phyloP scores from a whole-genome alignment of 768 basidiomycete genomes.

The Melanogaster broomeanus region DNA sequence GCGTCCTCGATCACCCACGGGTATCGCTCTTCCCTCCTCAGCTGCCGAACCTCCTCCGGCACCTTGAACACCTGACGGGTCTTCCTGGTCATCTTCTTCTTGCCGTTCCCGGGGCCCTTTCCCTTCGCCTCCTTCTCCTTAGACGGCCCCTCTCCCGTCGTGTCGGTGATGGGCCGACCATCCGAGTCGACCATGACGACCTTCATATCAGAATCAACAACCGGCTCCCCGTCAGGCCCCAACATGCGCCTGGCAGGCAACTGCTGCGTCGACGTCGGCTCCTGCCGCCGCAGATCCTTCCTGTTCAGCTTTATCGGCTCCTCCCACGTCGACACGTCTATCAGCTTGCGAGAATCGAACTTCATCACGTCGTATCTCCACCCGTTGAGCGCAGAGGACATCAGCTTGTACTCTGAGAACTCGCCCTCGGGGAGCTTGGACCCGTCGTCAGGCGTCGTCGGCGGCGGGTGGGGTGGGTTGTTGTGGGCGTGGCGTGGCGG shows the following conservation, averaged over 20 bases:
- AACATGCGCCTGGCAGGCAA: slow-evolving; percentile 72
- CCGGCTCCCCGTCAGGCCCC: slow-evolving; percentile 82
- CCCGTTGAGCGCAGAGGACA: slow-evolving; percentile 77
- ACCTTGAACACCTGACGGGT: slow-evolving; percentile 81
- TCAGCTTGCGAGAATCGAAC: slow-evolving; percentile 72
- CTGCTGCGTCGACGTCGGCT: slow-evolving; percentile 36
- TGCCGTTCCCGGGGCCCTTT: slow-evolving; percentile 46
- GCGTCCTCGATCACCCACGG: slow-evolving; percentile 93
- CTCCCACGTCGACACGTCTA: slow-evolving; percentile 70
- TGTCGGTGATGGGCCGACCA: slow-evolving; percentile 60
- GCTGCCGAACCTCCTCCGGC: slow-evolving; percentile 73
- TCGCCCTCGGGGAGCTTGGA: slow-evolving; percentile 64
- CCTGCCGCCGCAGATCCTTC: slow-evolving; percentile 70
- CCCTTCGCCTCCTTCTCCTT: slow-evolving; percentile 43
- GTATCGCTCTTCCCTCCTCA: slow-evolving; percentile 83
- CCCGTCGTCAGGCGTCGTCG: slow-evolving; percentile 52
- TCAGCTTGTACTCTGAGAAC: slow-evolving; percentile 75
- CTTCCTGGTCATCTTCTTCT: slow-evolving; percentile 82
- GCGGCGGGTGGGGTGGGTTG: slow-evolving; percentile 39
- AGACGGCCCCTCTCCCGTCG: slow-evolving; percentile 30
- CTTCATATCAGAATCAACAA: slow-evolving; percentile 74
- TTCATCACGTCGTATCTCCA: slow-evolving; percentile 96
- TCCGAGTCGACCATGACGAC: slow-evolving; percentile 83
- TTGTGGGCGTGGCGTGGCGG: slow-evolving; percentile 39
- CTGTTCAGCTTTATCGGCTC: slow-evolving; percentile 85